These are phyloP conservation scores for Erodium moschatum DNA, from an alignment of 441 rosid genomes.

Conservation along the genomic window DNA sequence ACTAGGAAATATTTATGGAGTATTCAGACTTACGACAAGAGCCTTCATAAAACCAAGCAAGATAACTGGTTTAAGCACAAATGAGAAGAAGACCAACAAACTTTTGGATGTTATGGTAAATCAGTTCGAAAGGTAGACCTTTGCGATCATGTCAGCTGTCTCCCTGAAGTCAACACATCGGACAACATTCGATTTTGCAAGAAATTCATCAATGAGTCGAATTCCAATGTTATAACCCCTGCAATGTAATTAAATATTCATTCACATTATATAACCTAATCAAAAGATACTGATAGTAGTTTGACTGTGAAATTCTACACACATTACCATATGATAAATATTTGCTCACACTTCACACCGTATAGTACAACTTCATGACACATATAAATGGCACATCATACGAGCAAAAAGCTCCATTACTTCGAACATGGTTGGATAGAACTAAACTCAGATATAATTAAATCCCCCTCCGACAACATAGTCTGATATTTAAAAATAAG, in stretches of 20 bases:
- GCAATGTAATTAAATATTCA: conserved; percentile 19
- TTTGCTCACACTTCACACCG: neutral
- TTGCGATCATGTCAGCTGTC: conserved; percentile 82
- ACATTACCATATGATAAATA: neutral
- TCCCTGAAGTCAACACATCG: conserved; percentile 90
- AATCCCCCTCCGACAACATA: neutral
- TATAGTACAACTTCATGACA: neutral
- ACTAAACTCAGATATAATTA: neutral
- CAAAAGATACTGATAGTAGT: neutral
- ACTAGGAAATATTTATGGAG: neutral
- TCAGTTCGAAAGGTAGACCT: conserved; percentile 33
- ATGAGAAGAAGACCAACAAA: neutral
- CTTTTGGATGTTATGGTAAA: neutral
- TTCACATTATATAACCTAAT: neutral
- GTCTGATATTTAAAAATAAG: neutral
- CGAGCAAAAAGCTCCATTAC: neutral
- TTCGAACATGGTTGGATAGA: neutral
- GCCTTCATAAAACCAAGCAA: neutral
- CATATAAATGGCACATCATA: neutral
- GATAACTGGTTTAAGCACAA: neutral
- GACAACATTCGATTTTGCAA: conserved; percentile 75
- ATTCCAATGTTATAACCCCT: conserved; percentile 95
- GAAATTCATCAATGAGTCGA: conserved; percentile 76
- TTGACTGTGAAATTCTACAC: neutral
- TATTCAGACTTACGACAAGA: neutral